Evolutionary conservation across 2,329 filamentous ascomycete species (phyloP).

Genomic region (Alternaria conjuncta): DNA sequence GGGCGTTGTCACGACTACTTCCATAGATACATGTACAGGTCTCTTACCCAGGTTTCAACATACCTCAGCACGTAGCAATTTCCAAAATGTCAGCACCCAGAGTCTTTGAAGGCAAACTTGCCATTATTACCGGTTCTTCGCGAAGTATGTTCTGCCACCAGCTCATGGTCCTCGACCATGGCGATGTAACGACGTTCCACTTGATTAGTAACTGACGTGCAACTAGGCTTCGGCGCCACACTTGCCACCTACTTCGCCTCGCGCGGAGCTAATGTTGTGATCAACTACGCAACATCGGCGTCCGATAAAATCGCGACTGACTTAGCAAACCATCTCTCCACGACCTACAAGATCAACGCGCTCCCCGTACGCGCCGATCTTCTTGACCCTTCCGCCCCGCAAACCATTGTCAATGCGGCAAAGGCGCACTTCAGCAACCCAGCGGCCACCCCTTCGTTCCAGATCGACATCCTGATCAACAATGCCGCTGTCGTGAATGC

Average conservation of each 20-base stretch:
- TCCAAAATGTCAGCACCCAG: neutral
- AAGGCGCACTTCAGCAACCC: constrained; percentile 5
- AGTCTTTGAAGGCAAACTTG: constrained; percentile 12
- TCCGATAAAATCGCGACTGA: constrained; percentile 7
- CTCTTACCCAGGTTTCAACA: neutral
- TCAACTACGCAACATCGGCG: constrained; percentile 9
- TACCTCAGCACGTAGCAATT: neutral
- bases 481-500: constrained; percentile 10
- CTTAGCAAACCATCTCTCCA: constrained; percentile 9
- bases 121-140: constrained; percentile 10
- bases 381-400: constrained; percentile 10
- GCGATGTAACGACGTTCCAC: neutral
- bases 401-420: constrained; percentile 7
- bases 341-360: constrained; percentile 10
- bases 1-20: neutral
- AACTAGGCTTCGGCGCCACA: constrained; percentile 11
- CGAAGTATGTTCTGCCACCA: constrained; percentile 2
- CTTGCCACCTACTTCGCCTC: constrained; percentile 10
- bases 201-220: neutral
- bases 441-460: constrained; percentile 2
- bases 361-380: constrained; percentile 10
- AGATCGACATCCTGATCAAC: constrained; percentile 13
- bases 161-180: neutral
- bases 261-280: constrained; percentile 8
- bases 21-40: neutral